phyloP scores from a whole-genome alignment of 495 filamentous ascomycete species.

The Patellaria atrata region DNA sequence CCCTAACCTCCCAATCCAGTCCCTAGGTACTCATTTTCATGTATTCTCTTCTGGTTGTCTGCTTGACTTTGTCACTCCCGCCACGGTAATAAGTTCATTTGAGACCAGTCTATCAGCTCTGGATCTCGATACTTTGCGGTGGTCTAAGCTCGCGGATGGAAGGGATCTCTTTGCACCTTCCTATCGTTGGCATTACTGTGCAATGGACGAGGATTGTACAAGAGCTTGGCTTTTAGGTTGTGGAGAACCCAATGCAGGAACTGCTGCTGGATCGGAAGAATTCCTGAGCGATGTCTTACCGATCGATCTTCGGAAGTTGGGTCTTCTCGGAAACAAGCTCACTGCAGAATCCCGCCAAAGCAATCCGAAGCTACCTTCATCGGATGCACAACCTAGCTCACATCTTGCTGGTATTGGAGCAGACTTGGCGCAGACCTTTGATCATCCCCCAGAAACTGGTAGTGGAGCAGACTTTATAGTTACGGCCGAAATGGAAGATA shows the following conservation, averaged over 20 bases:
- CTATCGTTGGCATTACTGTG: conserved; percentile 96
- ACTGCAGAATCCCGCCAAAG: conserved; percentile 44
- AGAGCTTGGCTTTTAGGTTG: conserved; percentile 96
- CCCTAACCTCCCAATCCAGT: conserved; percentile 71
- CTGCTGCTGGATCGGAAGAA: conserved; percentile 64
- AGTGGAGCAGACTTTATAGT: conserved; percentile 77
- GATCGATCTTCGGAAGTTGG: conserved; percentile 75
- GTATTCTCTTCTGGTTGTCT: conserved; percentile 85
- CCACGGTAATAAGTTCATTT: conserved; percentile 63
- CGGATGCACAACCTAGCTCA: conserved; percentile 34
- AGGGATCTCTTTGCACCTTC: conserved; percentile 76
- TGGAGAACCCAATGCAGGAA: conserved; percentile 42
- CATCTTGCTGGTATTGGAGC: conserved; percentile 53
- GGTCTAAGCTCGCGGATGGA: conserved; percentile 88
- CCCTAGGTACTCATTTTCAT: conserved; percentile 85
- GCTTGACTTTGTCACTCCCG: conserved; percentile 85
- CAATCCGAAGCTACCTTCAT: conserved; percentile 37
- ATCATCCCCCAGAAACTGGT: conserved; percentile 58
- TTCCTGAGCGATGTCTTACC: conserved; percentile 87
- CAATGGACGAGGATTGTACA: conserved; percentile 79
- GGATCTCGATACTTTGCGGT: conserved; percentile 70
- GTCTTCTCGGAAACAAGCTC: conserved; percentile 68
- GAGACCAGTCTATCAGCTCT: conserved; percentile 84
- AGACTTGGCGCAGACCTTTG: conserved; percentile 75
- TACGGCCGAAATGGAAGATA: conserved; percentile 60